Percentiles rank a stretch among this genome's conserved stretches.
Conservation (phyloP, 208 protist species). For the Wallacemonas sp. region DNA sequence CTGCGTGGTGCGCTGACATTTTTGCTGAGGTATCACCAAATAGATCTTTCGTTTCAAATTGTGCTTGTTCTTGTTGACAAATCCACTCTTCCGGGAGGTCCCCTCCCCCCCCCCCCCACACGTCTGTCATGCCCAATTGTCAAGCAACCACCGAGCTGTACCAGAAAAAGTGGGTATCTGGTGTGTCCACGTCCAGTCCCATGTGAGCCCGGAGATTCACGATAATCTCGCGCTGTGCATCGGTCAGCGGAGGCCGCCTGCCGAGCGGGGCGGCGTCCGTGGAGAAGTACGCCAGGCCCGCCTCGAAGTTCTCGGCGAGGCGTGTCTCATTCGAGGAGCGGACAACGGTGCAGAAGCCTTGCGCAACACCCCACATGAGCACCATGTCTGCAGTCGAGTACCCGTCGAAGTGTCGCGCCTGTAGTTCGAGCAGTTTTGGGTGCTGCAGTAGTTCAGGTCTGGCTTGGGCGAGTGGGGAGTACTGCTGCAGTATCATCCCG, state of each 20-base stretch:
- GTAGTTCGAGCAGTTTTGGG: slow-evolving; percentile 39
- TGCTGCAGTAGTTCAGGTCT: slow-evolving; percentile 54
- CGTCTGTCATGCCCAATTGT: not conserved
- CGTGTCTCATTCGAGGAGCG: slow-evolving; percentile 52
- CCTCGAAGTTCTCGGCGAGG: slow-evolving; percentile 38
- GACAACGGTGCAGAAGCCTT: slow-evolving; percentile 70
- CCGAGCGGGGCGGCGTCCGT: slow-evolving; percentile 34
- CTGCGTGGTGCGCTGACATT: too few species aligned
- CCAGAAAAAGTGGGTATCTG: slow-evolving; percentile 49
- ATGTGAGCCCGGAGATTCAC: slow-evolving; percentile 25
- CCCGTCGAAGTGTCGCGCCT: slow-evolving; percentile 35
- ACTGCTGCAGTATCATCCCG: slow-evolving; percentile 82
- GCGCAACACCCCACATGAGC: slow-evolving; percentile 74
- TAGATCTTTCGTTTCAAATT: too few species aligned
- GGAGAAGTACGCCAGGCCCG: slow-evolving; percentile 50
- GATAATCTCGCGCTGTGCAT: slow-evolving; percentile 26
- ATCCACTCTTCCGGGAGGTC: too few species aligned
- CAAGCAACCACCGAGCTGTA: slow-evolving; percentile 38
- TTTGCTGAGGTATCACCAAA: too few species aligned
- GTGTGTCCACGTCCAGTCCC: slow-evolving; percentile 14
- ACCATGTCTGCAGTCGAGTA: slow-evolving; percentile 57
- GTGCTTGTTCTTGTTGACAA: too few species aligned
- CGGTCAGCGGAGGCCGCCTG: slow-evolving; percentile 36
- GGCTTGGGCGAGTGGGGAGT: slow-evolving; percentile 69
- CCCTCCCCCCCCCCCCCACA: too few species aligned